These are phyloP conservation scores for Macrocystidia cucumis DNA, from an alignment of 1,284 basidiomycete genomes.

Conservation along the genomic window DNA sequence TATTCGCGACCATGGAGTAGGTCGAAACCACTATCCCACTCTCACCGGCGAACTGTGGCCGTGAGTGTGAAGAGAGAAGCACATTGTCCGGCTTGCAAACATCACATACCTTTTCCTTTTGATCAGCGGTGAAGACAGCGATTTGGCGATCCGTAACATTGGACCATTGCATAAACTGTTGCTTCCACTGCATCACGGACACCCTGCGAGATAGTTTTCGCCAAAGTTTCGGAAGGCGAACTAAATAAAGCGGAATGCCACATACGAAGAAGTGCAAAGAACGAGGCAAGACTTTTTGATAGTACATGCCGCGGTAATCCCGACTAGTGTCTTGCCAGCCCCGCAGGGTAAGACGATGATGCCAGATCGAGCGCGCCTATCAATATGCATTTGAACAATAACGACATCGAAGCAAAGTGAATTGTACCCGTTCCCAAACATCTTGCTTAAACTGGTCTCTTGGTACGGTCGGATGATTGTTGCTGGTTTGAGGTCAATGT, in stretches of 20 bases:
- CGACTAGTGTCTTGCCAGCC: conserved; percentile 97
- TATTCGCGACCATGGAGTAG: conserved; percentile 98
- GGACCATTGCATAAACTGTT: conserved; percentile 96
- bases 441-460: conserved; percentile 94
- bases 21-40: conserved; percentile 96
- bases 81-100: conserved; percentile 3
- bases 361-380: conserved; percentile 89
- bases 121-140: conserved; percentile 91
- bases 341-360: conserved; percentile 99
- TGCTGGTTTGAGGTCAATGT: conserved; percentile 94
- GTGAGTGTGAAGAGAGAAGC: conserved; percentile 7
- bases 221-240: conserved; percentile 8
- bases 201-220: conserved; percentile 47
- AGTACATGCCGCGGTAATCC: conserved; percentile 98
- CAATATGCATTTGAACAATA: conserved; percentile 8
- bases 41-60: conserved; percentile 77
- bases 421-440: conserved; percentile 92
- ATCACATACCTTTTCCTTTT: conserved; percentile 82
- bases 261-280: conserved; percentile 92
- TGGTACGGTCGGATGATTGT: conserved; percentile 96
- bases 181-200: conserved; percentile 97
- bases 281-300: conserved; percentile 99
- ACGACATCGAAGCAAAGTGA: conserved; percentile 1
- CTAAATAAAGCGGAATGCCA: conserved; percentile 14
- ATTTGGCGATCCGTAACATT: conserved; percentile 95